Conservation (phyloP, 305 asterid species). For the Fraxinus latifolia region DNA sequence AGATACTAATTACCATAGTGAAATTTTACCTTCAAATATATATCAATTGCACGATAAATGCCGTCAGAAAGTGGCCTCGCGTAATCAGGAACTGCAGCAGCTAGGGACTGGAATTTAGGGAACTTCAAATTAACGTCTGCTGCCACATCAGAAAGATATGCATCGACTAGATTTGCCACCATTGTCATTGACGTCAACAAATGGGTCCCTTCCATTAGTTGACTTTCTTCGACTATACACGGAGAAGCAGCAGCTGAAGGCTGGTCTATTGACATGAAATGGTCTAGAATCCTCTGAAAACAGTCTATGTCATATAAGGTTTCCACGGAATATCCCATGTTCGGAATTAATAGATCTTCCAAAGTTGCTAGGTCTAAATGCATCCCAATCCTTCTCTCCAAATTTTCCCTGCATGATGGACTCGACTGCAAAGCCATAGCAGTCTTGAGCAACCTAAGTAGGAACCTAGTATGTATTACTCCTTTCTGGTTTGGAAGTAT, state of each 20-base stretch:
- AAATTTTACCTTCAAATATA: conserved; percentile 67
- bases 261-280: conserved; percentile 63
- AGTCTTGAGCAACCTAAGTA: conserved; percentile 66
- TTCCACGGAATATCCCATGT: conserved; percentile 64
- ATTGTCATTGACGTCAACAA: conserved; percentile 58
- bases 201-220: conserved; percentile 37
- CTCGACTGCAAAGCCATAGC: conserved; percentile 68
- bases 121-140: conserved; percentile 69
- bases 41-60: conserved; percentile 80
- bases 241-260: conserved; percentile 58
- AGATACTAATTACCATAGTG: background rate
- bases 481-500: conserved; percentile 61
- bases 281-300: conserved; percentile 85
- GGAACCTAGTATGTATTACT: conserved; percentile 62
- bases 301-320: conserved; percentile 77
- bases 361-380: conserved; percentile 70
- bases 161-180: conserved; percentile 82
- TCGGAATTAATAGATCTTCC: conserved; percentile 77
- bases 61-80: conserved; percentile 79
- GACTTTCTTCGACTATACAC: conserved; percentile 56
- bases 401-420: conserved; percentile 59
- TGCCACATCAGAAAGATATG: conserved; percentile 84
- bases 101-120: conserved; percentile 74
- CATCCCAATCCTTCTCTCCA: conserved; percentile 71
- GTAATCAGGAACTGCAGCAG: conserved; percentile 78